phyloP scores from a whole-genome alignment of 768 basidiomycete species.

The Tricholoma sp. region DNA sequence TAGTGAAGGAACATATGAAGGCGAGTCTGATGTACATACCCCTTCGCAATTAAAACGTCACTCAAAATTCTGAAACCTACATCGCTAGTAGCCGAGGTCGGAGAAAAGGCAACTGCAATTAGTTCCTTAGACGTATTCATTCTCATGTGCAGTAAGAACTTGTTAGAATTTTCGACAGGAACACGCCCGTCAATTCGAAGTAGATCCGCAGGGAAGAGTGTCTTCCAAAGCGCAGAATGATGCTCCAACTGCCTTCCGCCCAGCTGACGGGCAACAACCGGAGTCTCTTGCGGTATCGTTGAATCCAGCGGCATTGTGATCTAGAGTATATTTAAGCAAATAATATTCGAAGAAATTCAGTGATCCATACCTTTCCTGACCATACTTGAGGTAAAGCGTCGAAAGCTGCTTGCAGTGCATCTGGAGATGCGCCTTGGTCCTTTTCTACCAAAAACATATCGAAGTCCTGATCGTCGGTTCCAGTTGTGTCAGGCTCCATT shows the following conservation, averaged over 20 bases:
- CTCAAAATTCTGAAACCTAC: conserved; percentile 56
- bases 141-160: conserved; percentile 75
- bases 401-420: conserved; percentile 44
- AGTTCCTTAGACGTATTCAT: conserved; percentile 77
- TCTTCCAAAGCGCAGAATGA: conserved; percentile 65
- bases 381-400: conserved; percentile 61
- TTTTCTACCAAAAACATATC: conserved; percentile 80
- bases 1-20: conserved; percentile 1
- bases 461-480: conserved; percentile 75
- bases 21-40: conserved; percentile 39
- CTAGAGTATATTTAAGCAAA: conserved; percentile 31
- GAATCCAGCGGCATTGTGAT: conserved; percentile 79
- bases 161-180: conserved; percentile 63
- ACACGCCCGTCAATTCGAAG: conserved; percentile 84
- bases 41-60: conserved; percentile 66
- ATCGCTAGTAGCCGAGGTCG: conserved; percentile 38
- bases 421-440: conserved; percentile 34
- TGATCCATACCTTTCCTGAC: conserved; percentile 60
- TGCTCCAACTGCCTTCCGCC: conserved; percentile 61
- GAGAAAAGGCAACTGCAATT: conserved; percentile 68
- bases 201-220: conserved; percentile 64
- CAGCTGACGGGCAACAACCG: conserved; percentile 69
- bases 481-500: conserved; percentile 39
- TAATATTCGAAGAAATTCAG: background rate
- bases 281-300: conserved; percentile 58